Evolutionary conservation across 306 rosid species (phyloP).

Genomic region (Adenanthera pavonina): DNA sequence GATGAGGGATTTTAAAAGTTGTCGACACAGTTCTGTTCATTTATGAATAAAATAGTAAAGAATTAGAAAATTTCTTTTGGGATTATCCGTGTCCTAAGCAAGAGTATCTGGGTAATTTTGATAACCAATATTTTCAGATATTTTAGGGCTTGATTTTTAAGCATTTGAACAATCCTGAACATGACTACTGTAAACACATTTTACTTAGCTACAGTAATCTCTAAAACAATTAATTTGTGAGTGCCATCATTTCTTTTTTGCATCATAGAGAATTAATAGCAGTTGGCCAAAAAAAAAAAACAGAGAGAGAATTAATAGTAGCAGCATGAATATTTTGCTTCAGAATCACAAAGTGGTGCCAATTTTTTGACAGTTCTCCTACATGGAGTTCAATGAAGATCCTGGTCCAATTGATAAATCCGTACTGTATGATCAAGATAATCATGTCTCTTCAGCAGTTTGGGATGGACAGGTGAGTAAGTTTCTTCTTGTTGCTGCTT

Average conservation of each 20-base stretch:
- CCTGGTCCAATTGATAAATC: conserved; percentile 81
- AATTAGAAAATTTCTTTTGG: not conserved
- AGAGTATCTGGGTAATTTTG: not conserved
- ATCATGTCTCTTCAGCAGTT: conserved; percentile 88
- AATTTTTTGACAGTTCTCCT: conserved; percentile 37
- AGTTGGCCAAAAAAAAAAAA: not conserved
- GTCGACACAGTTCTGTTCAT: not conserved
- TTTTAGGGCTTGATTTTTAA: not conserved
- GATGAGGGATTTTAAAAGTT: not conserved
- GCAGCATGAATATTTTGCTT: conserved; percentile 8
- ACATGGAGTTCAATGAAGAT: conserved; percentile 68
- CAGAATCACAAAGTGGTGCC: conserved; percentile 25
- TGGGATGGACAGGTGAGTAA: conserved; percentile 90
- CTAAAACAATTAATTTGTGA: not conserved
- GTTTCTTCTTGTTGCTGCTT: conserved; percentile 4
- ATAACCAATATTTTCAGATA: not conserved
- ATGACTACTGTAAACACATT: not conserved
- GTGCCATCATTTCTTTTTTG: not conserved
- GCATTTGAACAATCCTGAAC: not conserved
- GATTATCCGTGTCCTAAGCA: not conserved
- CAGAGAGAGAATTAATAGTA: too few species aligned
- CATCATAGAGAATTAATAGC: not conserved
- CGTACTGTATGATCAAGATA: conserved; percentile 91
- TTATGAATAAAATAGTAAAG: not conserved
- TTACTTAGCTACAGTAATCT: conserved; percentile 22